Evolutionary conservation across 352 stramenopile species (phyloP).

Genomic region (Pythium phragmitis): DNA sequence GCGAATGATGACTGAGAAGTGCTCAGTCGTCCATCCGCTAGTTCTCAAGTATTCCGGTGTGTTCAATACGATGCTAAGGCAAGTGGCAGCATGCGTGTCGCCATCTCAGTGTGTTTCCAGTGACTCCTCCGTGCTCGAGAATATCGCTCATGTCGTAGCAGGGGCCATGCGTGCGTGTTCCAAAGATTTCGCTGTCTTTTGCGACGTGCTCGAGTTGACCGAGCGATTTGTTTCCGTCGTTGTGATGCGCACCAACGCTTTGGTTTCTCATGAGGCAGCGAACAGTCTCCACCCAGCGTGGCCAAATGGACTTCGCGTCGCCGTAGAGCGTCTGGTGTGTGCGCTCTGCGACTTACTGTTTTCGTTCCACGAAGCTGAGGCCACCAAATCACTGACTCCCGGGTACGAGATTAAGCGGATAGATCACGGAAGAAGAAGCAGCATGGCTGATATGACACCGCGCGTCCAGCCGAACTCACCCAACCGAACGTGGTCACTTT

Average conservation of each 20-base stretch:
- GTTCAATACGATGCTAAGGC: neutral
- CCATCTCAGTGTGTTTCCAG: neutral
- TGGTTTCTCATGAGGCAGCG: too few relatives aligned
- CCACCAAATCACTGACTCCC: conserved; percentile 11
- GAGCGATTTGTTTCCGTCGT: neutral
- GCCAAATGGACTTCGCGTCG: conserved; percentile 4
- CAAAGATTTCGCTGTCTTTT: conserved; percentile 1
- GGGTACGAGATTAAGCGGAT: conserved; percentile 15
- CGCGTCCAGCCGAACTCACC: neutral
- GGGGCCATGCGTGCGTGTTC: conserved; percentile 2
- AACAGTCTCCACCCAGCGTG: neutral
- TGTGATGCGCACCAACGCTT: too few relatives aligned
- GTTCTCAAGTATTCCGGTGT: conserved; percentile 8
- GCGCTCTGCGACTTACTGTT: conserved; percentile 20
- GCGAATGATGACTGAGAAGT: conserved; percentile 6
- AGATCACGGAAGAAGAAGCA: too few relatives aligned
- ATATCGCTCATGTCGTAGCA: conserved; percentile 10
- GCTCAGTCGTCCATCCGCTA: neutral
- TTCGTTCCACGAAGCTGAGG: conserved; percentile 19
- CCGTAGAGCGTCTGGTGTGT: conserved; percentile 14
- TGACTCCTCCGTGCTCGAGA: neutral
- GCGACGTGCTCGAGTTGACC: conserved; percentile 1
- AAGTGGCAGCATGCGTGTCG: neutral
- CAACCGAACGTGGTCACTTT: neutral
- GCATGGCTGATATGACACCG: too few relatives aligned